Evolutionary conservation across 192 early-diverging fungal genomes (phyloP), one percentile per base, ranked within the genome.

Genomic region (Diversispora epigaea): DNA sequence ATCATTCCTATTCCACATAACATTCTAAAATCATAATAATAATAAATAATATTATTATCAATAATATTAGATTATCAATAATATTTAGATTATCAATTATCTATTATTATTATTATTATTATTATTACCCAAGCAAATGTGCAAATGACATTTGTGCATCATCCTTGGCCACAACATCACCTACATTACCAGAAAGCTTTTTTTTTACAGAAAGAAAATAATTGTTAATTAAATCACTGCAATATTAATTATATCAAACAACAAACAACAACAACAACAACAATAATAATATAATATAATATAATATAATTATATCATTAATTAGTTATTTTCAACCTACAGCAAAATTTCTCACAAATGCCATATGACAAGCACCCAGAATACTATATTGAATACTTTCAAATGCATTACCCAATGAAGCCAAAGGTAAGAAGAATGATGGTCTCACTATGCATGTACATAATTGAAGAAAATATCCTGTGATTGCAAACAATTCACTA

Each of bases 161-260:
- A 77, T 91, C 90, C 62, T 91, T 91, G 4, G 89, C 88, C 6
- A 90, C 88, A 67, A 91, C 82, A 67, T 91, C 90, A 17, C 89
- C 90, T 49, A 91, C 85, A 78, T 91, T 91, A 19, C 90, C 90
- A 78, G 84, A 84, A 46, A 86, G 77, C 71, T 84, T 45, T 61
- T 32, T 32, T 32, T 32, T 32, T 32, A 32, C 25, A 32, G 25
- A 32, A 32, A 32, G n/a, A 32, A 32, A 32, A 32, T 2, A 32
- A 1, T 32, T 2, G 2, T 32, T 32, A 32, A 32, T 32, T 32
- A 32, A 32, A 32, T 32, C 25, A 32, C 2, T 1, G 2, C 25
- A 32, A 32, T 32, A 32, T 32, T 32, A 32, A 32, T 32, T 32
- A 32, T 32, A 32, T 32, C 25, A 32, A 32, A 2, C 25, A 32